Evolutionary conservation across 345 rosid genomes (phyloP).

Genomic region (Luvunga scandens): DNA sequence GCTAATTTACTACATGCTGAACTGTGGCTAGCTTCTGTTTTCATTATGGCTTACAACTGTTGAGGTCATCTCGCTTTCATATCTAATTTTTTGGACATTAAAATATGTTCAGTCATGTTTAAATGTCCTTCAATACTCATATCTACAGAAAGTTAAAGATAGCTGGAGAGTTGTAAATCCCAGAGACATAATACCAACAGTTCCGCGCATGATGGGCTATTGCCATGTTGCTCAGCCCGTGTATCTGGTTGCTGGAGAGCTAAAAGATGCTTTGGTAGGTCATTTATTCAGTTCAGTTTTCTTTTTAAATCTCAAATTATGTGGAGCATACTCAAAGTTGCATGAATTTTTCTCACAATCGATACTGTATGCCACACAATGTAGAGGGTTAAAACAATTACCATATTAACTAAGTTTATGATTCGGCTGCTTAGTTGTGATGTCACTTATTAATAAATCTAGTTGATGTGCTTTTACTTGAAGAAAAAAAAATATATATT

Average conservation of each 20-base stretch:
- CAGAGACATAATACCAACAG: slow-evolving; percentile 94
- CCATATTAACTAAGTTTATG: background rate
- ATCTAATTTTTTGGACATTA: background rate
- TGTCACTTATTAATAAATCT: background rate
- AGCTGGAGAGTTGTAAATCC: slow-evolving; percentile 96
- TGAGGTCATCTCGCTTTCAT: background rate
- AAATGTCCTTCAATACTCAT: slow-evolving; percentile 5
- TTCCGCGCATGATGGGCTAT: slow-evolving; percentile 94
- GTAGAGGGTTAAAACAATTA: background rate
- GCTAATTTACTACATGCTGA: background rate
- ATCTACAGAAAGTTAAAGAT: slow-evolving; percentile 77
- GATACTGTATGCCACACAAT: background rate
- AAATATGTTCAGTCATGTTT: background rate
- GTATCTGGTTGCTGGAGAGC: slow-evolving; percentile 70
- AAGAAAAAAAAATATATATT: background rate
- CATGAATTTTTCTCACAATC: background rate
- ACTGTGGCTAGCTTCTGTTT: background rate
- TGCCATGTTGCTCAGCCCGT: slow-evolving; percentile 94
- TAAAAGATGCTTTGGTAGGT: slow-evolving; percentile 61
- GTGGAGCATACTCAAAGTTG: background rate
- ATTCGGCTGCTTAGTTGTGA: background rate
- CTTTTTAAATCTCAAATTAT: background rate
- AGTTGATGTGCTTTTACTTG: background rate
- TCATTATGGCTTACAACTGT: background rate
- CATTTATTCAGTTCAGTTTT: background rate